Evolutionary conservation across 2,329 filamentous ascomycete species (phyloP), one percentile per base, ranked within the genome.

Genomic region (Cercospora sesami): DNA sequence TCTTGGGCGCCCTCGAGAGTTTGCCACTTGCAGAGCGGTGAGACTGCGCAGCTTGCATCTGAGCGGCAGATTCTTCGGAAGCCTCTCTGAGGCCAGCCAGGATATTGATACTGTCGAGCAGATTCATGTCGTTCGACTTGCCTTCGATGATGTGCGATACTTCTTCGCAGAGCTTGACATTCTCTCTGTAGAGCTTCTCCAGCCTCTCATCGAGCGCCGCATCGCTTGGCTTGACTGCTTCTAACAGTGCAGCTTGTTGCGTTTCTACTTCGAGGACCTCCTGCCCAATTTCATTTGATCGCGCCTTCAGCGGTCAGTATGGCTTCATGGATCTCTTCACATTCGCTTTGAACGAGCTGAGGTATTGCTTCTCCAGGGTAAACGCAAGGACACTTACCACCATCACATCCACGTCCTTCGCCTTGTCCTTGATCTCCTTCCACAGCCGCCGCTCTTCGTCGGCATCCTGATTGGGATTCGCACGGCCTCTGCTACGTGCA

Each of bases 361-460:
- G 31, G 53, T 16, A 26, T 26, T n/a, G 53, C 31, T n/a, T 18
- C 16, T 30, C 16, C 53, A 58, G 21, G 53, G 16, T 8, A 58
- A 31, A 28, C 23, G n/a, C 55, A 48, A 16, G 16, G 60, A 39
- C 12, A 75, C 82, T 77, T 80, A 84, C 83, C 74, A 83, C 80
- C 72, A 83, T 80, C 45, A 73, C 75, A 67, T 84, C 83, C 30
- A 83, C 80, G 57, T 81, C 78, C 60, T 79, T 81, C 5, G 80
- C 81, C 70, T 83, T 81, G 51, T 78, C 77, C 62, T 79, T 79
- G 67, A 85, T 82, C 67, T 81, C 79, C 63, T 80, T 82, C 83
- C 83, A 85, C 64, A 85, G 74, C 16, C 81, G 78, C 33, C 82
- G 78, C 74, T 85, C 83, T 73, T 85, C 83, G 64, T 84, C 83